A percentile compares a stretch with the other conserved stretches of the same genome.
Evolutionary conservation across 805 yeast species (phyloP).

Genomic region (Jamesozyma spencerorum): DNA sequence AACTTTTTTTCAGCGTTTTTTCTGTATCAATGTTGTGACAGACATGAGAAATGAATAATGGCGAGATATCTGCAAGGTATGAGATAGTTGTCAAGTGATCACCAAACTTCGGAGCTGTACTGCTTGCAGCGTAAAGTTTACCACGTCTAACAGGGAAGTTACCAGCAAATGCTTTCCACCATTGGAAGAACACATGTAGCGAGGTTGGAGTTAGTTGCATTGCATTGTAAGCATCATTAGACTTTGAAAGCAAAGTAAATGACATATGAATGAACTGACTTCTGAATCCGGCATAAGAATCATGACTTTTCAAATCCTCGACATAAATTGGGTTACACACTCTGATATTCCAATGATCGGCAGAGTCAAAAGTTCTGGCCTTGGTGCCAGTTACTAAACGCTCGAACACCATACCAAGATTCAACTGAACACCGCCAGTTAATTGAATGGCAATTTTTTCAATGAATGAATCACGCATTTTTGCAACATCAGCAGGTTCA

Average conservation of each 20-base stretch:
- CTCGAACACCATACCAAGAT: constrained; percentile 51
- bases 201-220: constrained; percentile 68
- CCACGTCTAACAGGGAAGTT: constrained; percentile 77
- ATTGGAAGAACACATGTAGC: constrained; percentile 56
- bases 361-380: constrained; percentile 37
- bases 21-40: constrained; percentile 40
- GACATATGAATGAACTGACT: constrained; percentile 76
- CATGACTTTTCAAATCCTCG: constrained; percentile 45
- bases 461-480: constrained; percentile 24
- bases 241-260: constrained; percentile 41
- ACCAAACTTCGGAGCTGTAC: constrained; percentile 59
- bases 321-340: constrained; percentile 48
- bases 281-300: constrained; percentile 72
- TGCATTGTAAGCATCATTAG: constrained; percentile 46
- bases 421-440: constrained; percentile 51
- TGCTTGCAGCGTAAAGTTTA: constrained; percentile 48
- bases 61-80: constrained; percentile 62
- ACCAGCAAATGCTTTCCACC: constrained; percentile 87
- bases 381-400: constrained; percentile 30
- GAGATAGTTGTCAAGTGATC: constrained; percentile 68
- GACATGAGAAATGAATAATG: constrained; percentile 66
- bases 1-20: constrained; percentile 10
- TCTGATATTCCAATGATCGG: constrained; percentile 53
- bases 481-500: constrained; percentile 10
- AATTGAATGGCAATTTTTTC: constrained; percentile 50